Base-by-base conservation (phyloP, 139 green algal genomes). In the Auxenochlorella protothecoides region DNA sequence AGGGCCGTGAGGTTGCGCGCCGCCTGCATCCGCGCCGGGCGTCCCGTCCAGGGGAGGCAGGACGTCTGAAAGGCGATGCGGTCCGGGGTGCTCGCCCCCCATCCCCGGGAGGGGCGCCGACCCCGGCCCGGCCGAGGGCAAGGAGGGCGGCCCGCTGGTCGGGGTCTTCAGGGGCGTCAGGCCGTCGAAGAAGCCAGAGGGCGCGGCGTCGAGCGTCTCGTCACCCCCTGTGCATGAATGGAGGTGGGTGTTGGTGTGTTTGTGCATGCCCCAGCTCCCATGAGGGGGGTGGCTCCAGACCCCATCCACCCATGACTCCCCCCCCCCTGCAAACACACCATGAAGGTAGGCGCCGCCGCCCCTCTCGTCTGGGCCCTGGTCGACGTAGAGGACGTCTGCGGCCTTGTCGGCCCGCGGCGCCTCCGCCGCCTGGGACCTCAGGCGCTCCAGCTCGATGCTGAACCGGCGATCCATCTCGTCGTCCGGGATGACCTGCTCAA, bases 361-460 rank as follows among this genome's bases (percentile, higher is more conserved):
- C 7, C 7, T 4, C 55, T 54, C 5, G 69, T 66, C 66, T 2
- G 16, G 69, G 6, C 27, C 27, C 27, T 44, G 27, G 27, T 44
- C 27, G 27, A 44, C 27, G 27, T 44, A 44, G 27, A 44, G 27
- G 27, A 1, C 27, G 27, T 44, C 27, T 44, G 27, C 27, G 27
- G 27, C 27, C 27, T 44, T 44, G 27, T 44, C 27, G 27, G 27
- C 27, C 27, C 27, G 27, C 27, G 74, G 62, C 14, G 71, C 66
- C 11, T 72, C 74, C 62, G 54, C 78, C 15, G 74, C 78, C 63
- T 65, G 60, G 12, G 78, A 74, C 59, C 81, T 62, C 65, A 86
- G 66, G 68, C 72, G 68, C 72, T 87, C 83, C 52, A 83, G 71
- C 70, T 84, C 76, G 3, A 67, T 73, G 61, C 72, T 76, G 70